Percentiles rank a stretch among this genome's conserved stretches.
These are phyloP conservation scores for Raffaelea deltoideospora DNA, from an alignment of 2,329 filamentous ascomycete species.

Conservation along the genomic window DNA sequence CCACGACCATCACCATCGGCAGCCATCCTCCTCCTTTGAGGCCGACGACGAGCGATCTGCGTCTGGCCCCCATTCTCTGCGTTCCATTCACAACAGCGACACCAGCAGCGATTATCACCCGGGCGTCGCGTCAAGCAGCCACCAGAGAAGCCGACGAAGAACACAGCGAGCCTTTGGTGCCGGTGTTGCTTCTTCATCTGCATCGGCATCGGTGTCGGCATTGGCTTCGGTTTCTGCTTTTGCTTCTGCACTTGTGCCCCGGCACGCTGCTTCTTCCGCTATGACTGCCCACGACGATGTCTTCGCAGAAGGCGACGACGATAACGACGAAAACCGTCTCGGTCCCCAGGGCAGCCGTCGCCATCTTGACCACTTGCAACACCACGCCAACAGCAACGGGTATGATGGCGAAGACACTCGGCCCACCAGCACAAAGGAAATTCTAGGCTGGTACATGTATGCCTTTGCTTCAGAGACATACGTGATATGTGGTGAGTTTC, in stretches of 20 bases:
- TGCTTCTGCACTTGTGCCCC: too few species aligned
- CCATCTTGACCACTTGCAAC: conserved; percentile 17
- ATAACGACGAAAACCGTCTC: conserved; percentile 1
- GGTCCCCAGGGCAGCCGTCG: conserved; percentile 22
- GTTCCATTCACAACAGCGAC: not conserved
- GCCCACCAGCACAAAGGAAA: conserved; percentile 75
- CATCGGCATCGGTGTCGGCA: too few species aligned
- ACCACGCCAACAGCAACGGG: conserved; percentile 15
- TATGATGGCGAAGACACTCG: conserved; percentile 78
- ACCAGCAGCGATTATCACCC: not conserved
- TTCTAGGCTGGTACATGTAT: conserved; percentile 91
- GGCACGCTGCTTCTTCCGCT: not conserved
- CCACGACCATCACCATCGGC: conserved; percentile 14
- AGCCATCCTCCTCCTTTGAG: conserved; percentile 45
- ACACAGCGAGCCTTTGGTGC: too few species aligned
- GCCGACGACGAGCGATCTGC: conserved; percentile 54
- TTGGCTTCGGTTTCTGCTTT: too few species aligned
- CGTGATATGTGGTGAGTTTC: conserved; percentile 70
- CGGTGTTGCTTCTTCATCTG: too few species aligned
- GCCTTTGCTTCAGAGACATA: conserved; percentile 95
- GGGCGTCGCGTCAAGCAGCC: too few species aligned
- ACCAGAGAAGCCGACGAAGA: too few species aligned
- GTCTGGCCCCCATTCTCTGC: not conserved
- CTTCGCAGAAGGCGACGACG: not conserved
- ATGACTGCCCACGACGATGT: conserved; percentile 2